A percentile compares a stretch with the other conserved stretches of the same genome.
These are phyloP conservation scores for Mycena galericulata DNA, from an alignment of 768 basidiomycete species.

Conservation along the genomic window DNA sequence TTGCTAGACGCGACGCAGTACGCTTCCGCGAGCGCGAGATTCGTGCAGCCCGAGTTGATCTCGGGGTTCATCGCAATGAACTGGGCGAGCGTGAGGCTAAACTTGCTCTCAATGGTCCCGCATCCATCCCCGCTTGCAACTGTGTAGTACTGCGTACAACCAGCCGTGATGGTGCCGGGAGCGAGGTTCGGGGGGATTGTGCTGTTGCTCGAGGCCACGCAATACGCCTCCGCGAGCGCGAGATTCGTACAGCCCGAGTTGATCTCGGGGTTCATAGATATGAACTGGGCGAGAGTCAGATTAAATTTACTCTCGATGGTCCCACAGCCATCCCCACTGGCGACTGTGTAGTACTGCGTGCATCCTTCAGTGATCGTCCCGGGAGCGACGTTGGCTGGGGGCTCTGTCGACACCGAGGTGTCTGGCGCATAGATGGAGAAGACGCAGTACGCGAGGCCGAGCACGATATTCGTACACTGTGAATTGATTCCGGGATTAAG, in stretches of 20 bases:
- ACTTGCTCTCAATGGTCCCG: not conserved
- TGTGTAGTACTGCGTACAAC: slow-evolving; percentile 28
- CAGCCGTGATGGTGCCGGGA: slow-evolving; percentile 27
- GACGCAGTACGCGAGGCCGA: slow-evolving; percentile 34
- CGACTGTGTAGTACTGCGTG: slow-evolving; percentile 34
- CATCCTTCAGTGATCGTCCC: slow-evolving; percentile 33
- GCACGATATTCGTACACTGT: slow-evolving; percentile 29
- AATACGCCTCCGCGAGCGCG: slow-evolving; percentile 30
- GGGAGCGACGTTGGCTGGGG: slow-evolving; percentile 32
- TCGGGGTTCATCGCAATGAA: slow-evolving; percentile 1
- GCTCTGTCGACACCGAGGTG: slow-evolving; percentile 7
- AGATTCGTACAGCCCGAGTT: slow-evolving; percentile 26
- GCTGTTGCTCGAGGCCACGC: slow-evolving; percentile 30
- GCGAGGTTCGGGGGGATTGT: slow-evolving; percentile 29
- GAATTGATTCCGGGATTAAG: slow-evolving; percentile 35
- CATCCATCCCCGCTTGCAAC: not conserved
- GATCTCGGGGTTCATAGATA: slow-evolving; percentile 41
- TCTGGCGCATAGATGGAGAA: slow-evolving; percentile 11
- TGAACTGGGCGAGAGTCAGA: slow-evolving; percentile 37
- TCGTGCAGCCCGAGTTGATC: slow-evolving; percentile 5
- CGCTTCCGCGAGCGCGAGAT: not conserved
- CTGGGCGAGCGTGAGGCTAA: not conserved
- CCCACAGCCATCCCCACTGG: slow-evolving; percentile 33
- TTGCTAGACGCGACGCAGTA: slow-evolving; percentile 23
- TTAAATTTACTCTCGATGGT: slow-evolving; percentile 33